Conservation (phyloP, 345 rosid genomes). For the Gossypium turneri region DNA sequence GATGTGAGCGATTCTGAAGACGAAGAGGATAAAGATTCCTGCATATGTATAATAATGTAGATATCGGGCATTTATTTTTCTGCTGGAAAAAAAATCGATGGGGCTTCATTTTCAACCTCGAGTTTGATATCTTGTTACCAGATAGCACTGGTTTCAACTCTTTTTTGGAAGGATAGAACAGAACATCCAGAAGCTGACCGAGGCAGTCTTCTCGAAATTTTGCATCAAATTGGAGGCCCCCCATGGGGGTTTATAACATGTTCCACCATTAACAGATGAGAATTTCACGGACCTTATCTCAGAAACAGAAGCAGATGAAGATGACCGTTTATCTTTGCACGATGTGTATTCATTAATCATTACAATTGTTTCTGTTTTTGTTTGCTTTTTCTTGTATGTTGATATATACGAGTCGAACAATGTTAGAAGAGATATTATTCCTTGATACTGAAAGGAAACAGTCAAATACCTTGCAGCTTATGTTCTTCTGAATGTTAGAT, state of each 20-base stretch:
- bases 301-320: neutral
- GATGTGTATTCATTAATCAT: neutral
- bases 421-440: neutral
- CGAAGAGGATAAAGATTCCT: slow-evolving; percentile 76
- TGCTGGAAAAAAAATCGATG: slow-evolving; percentile 6
- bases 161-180: slow-evolving; percentile 19
- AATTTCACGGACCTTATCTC: neutral
- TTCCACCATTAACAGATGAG: slow-evolving; percentile 18
- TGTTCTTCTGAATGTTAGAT: neutral
- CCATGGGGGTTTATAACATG: neutral
- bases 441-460: neutral
- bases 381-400: neutral
- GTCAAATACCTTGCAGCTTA: neutral
- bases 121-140: slow-evolving; percentile 13
- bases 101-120: slow-evolving; percentile 10
- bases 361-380: neutral
- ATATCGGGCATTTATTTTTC: slow-evolving; percentile 6
- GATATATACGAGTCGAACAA: neutral
- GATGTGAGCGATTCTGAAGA: slow-evolving; percentile 81
- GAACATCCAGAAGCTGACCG: slow-evolving; percentile 19
- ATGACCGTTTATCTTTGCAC: slow-evolving; percentile 6
- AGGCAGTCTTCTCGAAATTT: slow-evolving; percentile 21
- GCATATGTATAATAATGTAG: slow-evolving; percentile 86
- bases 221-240: neutral
- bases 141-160: slow-evolving; percentile 22